These are phyloP conservation scores for Rhododendron henanense DNA, from an alignment of 148 eudicot species.

Conservation along the genomic window DNA sequence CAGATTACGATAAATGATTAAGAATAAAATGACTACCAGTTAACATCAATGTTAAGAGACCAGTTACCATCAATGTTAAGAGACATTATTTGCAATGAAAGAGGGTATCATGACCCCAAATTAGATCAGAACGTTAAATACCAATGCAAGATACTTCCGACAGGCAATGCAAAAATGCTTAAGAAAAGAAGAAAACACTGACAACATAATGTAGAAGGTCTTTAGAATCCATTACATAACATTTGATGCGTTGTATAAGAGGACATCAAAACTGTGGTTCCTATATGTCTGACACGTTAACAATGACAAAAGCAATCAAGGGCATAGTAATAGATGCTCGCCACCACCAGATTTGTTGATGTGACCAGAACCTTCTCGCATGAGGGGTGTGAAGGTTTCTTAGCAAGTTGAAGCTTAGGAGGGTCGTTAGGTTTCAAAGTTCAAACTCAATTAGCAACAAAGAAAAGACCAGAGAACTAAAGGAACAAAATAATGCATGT, in stretches of 20 bases:
- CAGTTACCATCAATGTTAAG: no score
- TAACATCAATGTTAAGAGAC: background rate
- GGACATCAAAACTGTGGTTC: background rate
- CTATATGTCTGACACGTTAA: background rate
- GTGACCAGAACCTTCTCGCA: background rate
- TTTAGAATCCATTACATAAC: background rate
- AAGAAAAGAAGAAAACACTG: background rate
- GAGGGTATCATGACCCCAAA: background rate
- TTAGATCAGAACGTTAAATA: background rate
- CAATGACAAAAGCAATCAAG: background rate
- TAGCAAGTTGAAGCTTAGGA: background rate
- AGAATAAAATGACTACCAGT: background rate
- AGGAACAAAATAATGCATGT: background rate
- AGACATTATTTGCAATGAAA: background rate
- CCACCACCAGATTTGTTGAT: background rate
- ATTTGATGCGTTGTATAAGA: slow-evolving; percentile 1
- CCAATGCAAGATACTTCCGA: background rate
- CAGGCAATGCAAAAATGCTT: background rate
- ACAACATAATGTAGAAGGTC: background rate
- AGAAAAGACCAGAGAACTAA: background rate
- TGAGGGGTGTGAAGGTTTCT: background rate
- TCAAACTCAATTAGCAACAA: background rate
- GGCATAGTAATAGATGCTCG: background rate
- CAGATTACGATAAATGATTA: slow-evolving; percentile 5
- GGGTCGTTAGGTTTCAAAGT: slow-evolving; percentile 2